phyloP scores from a whole-genome alignment of 352 stramenopile species.

The Phytopythium sindhum region DNA sequence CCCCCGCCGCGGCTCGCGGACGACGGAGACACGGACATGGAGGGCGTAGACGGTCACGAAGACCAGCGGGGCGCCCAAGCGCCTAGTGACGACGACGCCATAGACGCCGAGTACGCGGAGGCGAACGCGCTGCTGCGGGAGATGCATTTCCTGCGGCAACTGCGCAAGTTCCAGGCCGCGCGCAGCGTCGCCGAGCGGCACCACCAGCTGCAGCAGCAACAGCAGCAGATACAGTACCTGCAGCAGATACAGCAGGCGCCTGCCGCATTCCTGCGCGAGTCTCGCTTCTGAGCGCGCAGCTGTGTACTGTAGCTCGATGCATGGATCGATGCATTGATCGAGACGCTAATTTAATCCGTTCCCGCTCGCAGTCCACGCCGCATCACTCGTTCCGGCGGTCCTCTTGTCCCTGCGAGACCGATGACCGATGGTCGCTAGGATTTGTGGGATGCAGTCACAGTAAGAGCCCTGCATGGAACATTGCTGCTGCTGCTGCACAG shows the following conservation, averaged over 20 bases:
- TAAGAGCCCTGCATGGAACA: no score
- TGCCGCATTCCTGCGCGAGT: slow-evolving; percentile 20
- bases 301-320: not conserved
- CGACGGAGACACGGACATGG: slow-evolving; percentile 19
- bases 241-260: not conserved
- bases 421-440: no score
- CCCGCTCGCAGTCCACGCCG: no score
- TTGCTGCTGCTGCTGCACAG: no score
- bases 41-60: slow-evolving; percentile 5
- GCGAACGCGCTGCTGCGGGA: slow-evolving; percentile 66
- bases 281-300: slow-evolving; percentile 14
- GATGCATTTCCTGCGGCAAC: slow-evolving; percentile 72
- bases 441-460: no score
- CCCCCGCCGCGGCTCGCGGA: slow-evolving; percentile 12
- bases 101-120: slow-evolving; percentile 32
- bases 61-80: not conserved
- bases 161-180: slow-evolving; percentile 72
- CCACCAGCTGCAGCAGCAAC: slow-evolving; percentile 9
- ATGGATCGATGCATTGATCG: not conserved
- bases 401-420: no score
- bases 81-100: not conserved
- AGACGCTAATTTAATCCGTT: no score
- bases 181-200: slow-evolving; percentile 26
- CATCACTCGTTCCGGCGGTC: no score
- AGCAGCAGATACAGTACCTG: not conserved